Base-by-base conservation (phyloP, 371 early-diverging fungal species). In the Circinella minor region DNA sequence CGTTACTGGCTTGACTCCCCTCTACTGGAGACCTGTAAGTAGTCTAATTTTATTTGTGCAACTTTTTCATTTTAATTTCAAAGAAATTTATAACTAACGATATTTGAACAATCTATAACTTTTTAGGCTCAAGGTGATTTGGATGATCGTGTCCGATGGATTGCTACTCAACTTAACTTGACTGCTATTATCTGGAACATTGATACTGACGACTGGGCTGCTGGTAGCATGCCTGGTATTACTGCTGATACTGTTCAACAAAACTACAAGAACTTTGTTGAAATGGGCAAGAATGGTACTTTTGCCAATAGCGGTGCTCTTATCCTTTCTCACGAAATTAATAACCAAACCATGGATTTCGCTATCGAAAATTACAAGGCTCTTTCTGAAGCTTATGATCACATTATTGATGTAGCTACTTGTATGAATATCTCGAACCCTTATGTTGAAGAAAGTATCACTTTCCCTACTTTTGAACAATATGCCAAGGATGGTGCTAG, bases 101-200 rank as follows among this genome's bases (percentile, higher is more conserved):
- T 27, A 27, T 27, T 60, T 38, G 39, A 39, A 57, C 2, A 27
- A 27, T 27, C 2, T 27, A 27, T 27, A 27, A 27, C 27, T 27
- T 27, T n/a, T 55, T 72, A 74, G 74, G 78, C 81, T 57, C 77
- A 76, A 66, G 84, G 81, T 76, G 85, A 85, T 80, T 63, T 85
- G n/a, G 85, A 85, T 76, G 81, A 85, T 63, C 81, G 85, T 73
- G 85, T 82, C 63, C 85, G 85, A 57, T 80, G 80, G 81, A 80
- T 85, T 66, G 85, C 82, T 66, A 72, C 80, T 55, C 82, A 82
- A 63, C 69, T 85, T 47, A 77, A 76, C 68, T 69, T 84, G 70
- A 80, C 80, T 49, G 81, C 85, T 68, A 76, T 84, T 51, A 72
- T 84, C 66, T 86, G 85, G 85, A 78, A 81, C 63, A 65, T 78